Evolutionary conservation across 1,284 basidiomycete species (phyloP).

Genomic region (Trichosporon coremiiforme): DNA sequence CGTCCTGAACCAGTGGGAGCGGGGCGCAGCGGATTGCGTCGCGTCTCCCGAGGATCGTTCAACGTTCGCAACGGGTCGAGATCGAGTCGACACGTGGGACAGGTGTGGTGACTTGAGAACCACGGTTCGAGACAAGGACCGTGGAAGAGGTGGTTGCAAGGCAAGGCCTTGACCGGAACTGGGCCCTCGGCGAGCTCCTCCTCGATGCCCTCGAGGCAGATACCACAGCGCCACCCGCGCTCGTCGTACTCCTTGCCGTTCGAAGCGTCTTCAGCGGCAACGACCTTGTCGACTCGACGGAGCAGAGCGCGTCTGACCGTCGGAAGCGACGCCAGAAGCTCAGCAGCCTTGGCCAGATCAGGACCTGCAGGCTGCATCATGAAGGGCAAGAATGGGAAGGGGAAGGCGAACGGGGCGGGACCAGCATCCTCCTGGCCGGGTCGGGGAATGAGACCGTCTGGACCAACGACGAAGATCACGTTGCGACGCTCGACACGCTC

Average conservation of each 20-base stretch:
- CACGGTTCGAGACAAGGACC: conserved; percentile 51
- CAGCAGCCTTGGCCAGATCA: conserved; percentile 49
- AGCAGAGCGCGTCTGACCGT: conserved; percentile 40
- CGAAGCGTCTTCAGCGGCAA: conserved; percentile 42
- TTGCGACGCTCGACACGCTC: conserved; percentile 16
- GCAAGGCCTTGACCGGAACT: conserved; percentile 48
- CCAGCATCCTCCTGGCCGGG: conserved; percentile 9
- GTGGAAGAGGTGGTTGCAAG: conserved; percentile 56
- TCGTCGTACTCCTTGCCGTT: conserved; percentile 34
- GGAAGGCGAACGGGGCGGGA: conserved; percentile 20
- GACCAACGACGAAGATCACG: conserved; percentile 26
- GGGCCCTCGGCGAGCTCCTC: conserved; percentile 31
- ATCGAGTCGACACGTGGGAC: conserved; percentile 55
- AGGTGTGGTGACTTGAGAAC: conserved; percentile 53
- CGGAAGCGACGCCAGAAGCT: conserved; percentile 47
- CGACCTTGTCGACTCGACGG: conserved; percentile 43
- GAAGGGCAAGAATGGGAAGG: conserved; percentile 27
- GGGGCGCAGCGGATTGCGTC: conserved; percentile 38
- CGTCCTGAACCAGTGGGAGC: conserved; percentile 32
- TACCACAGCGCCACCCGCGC: conserved; percentile 50
- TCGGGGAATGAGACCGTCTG: conserved; percentile 22
- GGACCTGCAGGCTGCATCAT: conserved; percentile 23
- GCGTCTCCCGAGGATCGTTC: conserved; percentile 32
- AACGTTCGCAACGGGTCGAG: conserved; percentile 54
- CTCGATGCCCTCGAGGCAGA: conserved; percentile 47